These are phyloP conservation scores for Exophiala oligosperma DNA, from an alignment of 2,329 filamentous ascomycete species.

Conservation along the genomic window DNA sequence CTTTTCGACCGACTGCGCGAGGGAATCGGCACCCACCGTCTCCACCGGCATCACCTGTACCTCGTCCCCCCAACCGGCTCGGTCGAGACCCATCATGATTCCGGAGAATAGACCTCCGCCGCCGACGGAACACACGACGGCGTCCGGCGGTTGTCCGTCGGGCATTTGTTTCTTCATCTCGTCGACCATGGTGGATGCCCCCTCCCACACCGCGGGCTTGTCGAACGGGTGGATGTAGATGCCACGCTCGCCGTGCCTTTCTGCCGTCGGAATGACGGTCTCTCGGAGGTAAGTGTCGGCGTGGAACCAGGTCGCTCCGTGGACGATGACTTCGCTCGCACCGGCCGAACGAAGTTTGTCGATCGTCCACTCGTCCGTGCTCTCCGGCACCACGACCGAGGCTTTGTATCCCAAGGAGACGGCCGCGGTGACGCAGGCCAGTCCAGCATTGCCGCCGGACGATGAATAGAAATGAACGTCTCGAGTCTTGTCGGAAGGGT, in stretches of 20 bases:
- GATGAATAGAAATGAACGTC: conserved; percentile 73
- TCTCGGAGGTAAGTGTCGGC: conserved; percentile 67
- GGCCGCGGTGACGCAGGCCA: conserved; percentile 76
- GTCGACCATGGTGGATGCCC: conserved; percentile 46
- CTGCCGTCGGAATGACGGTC: conserved; percentile 41
- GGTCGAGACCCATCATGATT: conserved; percentile 65
- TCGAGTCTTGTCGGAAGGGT: conserved; percentile 41
- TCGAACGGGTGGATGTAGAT: conserved; percentile 54
- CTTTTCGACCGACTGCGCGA: conserved; percentile 62
- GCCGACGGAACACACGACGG: conserved; percentile 74
- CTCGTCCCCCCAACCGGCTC: conserved; percentile 29
- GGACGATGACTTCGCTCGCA: conserved; percentile 63
- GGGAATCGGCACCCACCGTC: conserved; percentile 70
- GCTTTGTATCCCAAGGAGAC: conserved; percentile 62
- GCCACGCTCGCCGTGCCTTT: conserved; percentile 35
- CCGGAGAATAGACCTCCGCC: conserved; percentile 80
- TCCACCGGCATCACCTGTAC: conserved; percentile 69
- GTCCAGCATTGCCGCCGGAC: conserved; percentile 79
- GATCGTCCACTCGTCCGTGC: conserved; percentile 69
- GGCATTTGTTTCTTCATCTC: conserved; percentile 45
- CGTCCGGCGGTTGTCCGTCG: conserved; percentile 55
- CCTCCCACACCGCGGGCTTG: conserved; percentile 47
- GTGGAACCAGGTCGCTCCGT: conserved; percentile 67
- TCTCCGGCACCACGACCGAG: conserved; percentile 72
- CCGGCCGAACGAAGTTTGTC: conserved; percentile 69